Evolutionary conservation across 75 land plant genomes (phyloP).

Genomic region (Cunninghamia lanceolata): DNA sequence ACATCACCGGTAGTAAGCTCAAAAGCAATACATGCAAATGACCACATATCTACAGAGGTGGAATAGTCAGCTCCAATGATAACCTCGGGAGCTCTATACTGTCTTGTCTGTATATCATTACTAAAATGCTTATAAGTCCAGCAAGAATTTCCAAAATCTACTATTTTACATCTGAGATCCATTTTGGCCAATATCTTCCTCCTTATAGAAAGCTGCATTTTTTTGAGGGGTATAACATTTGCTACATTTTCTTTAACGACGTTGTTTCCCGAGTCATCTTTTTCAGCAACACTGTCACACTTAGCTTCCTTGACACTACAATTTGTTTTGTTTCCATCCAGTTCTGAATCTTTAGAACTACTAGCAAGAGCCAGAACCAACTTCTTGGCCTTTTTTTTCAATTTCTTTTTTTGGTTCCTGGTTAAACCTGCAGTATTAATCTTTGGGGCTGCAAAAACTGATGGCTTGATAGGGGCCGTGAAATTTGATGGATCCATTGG

Average conservation of each 20-base stretch:
- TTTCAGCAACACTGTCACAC: constrained; percentile 12
- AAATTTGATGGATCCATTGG: neutral
- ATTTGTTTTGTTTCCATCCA: neutral
- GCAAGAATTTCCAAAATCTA: constrained; percentile 91
- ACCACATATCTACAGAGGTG: constrained; percentile 86
- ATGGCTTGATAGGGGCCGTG: no score
- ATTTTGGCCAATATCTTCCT: constrained; percentile 49
- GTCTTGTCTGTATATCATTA: constrained; percentile 85
- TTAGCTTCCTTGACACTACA: neutral
- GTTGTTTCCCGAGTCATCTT: constrained; percentile 7
- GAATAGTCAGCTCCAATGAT: constrained; percentile 69
- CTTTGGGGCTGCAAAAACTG: neutral
- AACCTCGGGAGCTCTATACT: constrained; percentile 92
- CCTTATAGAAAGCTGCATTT: constrained; percentile 14
- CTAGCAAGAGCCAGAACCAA: constrained; percentile 20
- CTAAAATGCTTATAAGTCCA: constrained; percentile 68
- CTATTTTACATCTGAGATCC: constrained; percentile 88
- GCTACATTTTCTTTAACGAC: constrained; percentile 6
- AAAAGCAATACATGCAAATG: constrained; percentile 83
- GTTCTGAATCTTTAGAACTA: neutral
- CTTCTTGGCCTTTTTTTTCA: constrained; percentile 62
- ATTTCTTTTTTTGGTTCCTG: constrained; percentile 61
- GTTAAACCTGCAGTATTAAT: constrained; percentile 12
- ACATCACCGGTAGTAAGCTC: constrained; percentile 96
- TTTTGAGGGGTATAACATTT: constrained; percentile 17